Percentiles rank a stretch among this genome's conserved stretches.
Evolutionary conservation across 768 basidiomycete species (phyloP).

Genomic region (Auriculariales sp.): DNA sequence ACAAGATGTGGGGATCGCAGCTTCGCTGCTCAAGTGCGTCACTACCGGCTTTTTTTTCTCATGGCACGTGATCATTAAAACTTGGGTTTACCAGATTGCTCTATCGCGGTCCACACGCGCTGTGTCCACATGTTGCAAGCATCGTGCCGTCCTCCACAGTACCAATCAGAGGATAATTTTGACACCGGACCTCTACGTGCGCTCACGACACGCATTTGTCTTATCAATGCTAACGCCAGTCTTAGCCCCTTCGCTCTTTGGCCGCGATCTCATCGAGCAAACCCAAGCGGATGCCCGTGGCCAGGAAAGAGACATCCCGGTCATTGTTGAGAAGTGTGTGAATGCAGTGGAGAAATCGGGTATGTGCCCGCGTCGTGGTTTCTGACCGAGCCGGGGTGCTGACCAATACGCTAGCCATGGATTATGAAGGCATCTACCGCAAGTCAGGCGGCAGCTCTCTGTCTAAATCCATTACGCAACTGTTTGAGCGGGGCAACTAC

Average conservation of each 20-base stretch:
- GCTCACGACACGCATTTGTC: constrained; percentile 8
- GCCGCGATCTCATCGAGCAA: constrained; percentile 77
- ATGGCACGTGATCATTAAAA: background rate
- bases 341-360: constrained; percentile 80
- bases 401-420: constrained; percentile 42
- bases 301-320: constrained; percentile 50
- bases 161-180: constrained; percentile 11
- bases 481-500: constrained; percentile 91
- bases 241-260: constrained; percentile 81
- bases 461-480: constrained; percentile 81
- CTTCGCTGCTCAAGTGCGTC: constrained; percentile 73
- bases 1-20: constrained; percentile 99
- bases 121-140: constrained; percentile 57
- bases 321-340: constrained; percentile 93
- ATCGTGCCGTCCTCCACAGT: constrained; percentile 33
- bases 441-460: constrained; percentile 91
- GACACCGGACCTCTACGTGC: constrained; percentile 19
- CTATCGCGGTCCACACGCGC: constrained; percentile 74
- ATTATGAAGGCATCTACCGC: constrained; percentile 96
- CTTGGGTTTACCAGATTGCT: constrained; percentile 43
- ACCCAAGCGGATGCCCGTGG: constrained; percentile 49
- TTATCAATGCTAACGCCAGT: constrained; percentile 1
- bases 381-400: background rate
- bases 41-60: background rate
- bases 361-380: constrained; percentile 26